phyloP scores from a whole-genome alignment of 2,329 filamentous ascomycete species.

The Alternaria ventricosa region DNA sequence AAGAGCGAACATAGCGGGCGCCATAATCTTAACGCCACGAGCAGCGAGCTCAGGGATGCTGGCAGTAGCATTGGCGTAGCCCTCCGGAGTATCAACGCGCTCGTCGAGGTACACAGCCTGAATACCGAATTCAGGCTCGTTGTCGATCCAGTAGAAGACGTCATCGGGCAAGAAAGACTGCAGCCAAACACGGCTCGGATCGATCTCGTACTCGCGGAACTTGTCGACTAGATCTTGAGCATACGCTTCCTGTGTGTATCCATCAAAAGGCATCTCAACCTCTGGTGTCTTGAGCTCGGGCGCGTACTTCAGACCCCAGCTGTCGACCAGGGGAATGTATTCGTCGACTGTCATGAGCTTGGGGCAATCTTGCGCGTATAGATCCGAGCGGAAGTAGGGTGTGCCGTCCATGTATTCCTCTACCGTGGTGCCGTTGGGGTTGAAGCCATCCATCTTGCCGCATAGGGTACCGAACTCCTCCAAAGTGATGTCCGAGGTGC shows the following conservation, averaged over 20 bases:
- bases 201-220: slow-evolving; percentile 49
- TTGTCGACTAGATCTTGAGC: slow-evolving; percentile 65
- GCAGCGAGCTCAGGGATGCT: slow-evolving; percentile 63
- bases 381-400: slow-evolving; percentile 67
- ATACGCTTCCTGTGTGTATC: slow-evolving; percentile 70
- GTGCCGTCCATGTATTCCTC: slow-evolving; percentile 66
- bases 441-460: slow-evolving; percentile 69
- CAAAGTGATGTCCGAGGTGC: slow-evolving; percentile 73
- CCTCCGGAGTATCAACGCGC: slow-evolving; percentile 58
- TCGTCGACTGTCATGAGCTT: slow-evolving; percentile 67
- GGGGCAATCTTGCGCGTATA: slow-evolving; percentile 67
- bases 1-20: slow-evolving; percentile 69
- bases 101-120: slow-evolving; percentile 72
- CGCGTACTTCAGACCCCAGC: slow-evolving; percentile 62
- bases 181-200: slow-evolving; percentile 53
- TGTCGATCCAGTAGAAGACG: slow-evolving; percentile 70
- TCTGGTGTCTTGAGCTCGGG: slow-evolving; percentile 65
- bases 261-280: slow-evolving; percentile 73
- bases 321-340: slow-evolving; percentile 66
- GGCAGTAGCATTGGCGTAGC: slow-evolving; percentile 61
- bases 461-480: slow-evolving; percentile 72
- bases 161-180: slow-evolving; percentile 72
- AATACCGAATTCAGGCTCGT: slow-evolving; percentile 65
- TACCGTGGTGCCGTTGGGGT: slow-evolving; percentile 66
- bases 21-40: slow-evolving; percentile 67